Percentiles rank a stretch among this genome's conserved stretches.
phyloP scores from a whole-genome alignment of 345 rosid genomes.

The Rhodomyrtus tomentosa region DNA sequence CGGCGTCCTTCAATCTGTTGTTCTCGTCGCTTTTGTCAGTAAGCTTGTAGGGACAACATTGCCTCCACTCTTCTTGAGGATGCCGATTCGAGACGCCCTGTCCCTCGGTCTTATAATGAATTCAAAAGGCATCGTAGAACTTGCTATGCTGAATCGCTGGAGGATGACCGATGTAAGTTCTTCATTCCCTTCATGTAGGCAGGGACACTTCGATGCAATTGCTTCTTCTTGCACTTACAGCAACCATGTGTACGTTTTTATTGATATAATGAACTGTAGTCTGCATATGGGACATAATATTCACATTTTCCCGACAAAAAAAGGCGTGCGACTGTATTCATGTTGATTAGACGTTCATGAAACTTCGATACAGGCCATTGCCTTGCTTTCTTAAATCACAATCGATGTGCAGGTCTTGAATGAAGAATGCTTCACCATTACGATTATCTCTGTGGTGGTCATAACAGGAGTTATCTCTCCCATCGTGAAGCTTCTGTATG shows the following conservation, averaged over 20 bases:
- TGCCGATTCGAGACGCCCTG: slow-evolving; percentile 24
- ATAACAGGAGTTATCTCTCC: slow-evolving; percentile 26
- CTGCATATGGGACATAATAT: neutral
- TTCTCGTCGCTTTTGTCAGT: slow-evolving; percentile 3
- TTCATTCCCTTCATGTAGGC: neutral
- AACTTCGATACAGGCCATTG: neutral
- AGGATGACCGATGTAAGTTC: slow-evolving; percentile 9
- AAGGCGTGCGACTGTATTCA: neutral
- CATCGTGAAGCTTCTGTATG: slow-evolving; percentile 33
- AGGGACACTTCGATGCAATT: neutral
- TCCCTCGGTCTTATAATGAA: slow-evolving; percentile 28
- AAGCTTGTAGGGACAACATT: slow-evolving; percentile 15
- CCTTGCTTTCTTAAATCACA: neutral
- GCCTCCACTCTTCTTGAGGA: slow-evolving; percentile 15
- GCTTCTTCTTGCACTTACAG: neutral
- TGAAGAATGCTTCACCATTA: slow-evolving; percentile 16
- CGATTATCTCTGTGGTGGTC: slow-evolving; percentile 18
- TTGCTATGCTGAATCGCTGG: slow-evolving; percentile 8
- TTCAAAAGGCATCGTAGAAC: slow-evolving; percentile 24
- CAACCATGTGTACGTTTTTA: neutral
- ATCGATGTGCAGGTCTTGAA: slow-evolving; percentile 19
- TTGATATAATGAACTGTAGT: neutral
- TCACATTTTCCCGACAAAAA: neutral
- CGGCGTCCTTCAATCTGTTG: neutral
- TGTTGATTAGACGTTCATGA: neutral